Percentiles rank a stretch among this genome's conserved stretches.
phyloP scores from a whole-genome alignment of 2,329 filamentous ascomycete species.

The Harringtonia aguacate region DNA sequence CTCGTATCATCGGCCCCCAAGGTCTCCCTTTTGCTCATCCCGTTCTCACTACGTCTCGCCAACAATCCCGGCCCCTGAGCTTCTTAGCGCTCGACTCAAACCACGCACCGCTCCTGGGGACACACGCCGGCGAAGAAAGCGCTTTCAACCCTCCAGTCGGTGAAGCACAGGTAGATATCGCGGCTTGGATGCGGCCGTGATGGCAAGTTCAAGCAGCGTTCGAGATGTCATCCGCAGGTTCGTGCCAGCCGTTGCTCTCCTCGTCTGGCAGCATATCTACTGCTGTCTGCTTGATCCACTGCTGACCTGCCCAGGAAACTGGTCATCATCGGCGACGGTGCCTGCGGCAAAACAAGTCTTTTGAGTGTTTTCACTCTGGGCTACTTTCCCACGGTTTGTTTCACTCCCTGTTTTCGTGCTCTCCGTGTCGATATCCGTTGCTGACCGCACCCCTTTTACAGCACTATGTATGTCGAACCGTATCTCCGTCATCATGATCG shows the following conservation, averaged over 20 bases:
- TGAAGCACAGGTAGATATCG: background rate
- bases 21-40: no score
- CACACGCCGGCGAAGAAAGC: no score
- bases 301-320: constrained; percentile 58
- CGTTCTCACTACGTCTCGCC: no score
- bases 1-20: no score
- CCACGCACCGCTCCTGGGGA: no score
- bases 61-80: no score
- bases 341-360: constrained; percentile 95
- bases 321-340: constrained; percentile 93
- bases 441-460: constrained; percentile 18
- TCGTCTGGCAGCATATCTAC: background rate
- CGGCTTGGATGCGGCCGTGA: constrained; percentile 9
- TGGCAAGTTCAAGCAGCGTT: constrained; percentile 21
- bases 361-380: constrained; percentile 95
- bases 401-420: background rate
- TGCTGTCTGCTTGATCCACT: background rate
- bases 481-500: background rate
- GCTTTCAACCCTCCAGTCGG: no score
- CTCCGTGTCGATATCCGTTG: background rate
- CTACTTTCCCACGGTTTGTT: constrained; percentile 89
- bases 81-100: no score
- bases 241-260: background rate
- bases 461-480: constrained; percentile 43
- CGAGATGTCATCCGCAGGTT: constrained; percentile 28